Percentiles rank a stretch among this genome's conserved stretches.
phyloP scores from a whole-genome alignment of 23 red algal species.

The Gracilaria caudata region DNA sequence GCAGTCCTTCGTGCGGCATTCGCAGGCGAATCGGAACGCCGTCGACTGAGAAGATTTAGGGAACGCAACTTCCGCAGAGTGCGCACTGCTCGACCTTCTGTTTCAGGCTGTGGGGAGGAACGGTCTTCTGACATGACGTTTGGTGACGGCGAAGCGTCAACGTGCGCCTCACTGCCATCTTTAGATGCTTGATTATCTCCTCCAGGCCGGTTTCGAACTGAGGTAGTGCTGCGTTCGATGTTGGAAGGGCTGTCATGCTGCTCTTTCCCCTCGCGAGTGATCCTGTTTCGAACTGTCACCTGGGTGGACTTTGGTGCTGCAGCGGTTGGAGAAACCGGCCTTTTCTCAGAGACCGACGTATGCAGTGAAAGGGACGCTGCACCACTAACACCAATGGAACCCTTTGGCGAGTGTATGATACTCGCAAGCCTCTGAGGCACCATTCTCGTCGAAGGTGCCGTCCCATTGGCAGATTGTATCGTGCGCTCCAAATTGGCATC shows the following conservation, averaged over 20 bases:
- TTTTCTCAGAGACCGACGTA: no score
- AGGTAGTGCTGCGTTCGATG: background rate
- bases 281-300: no score
- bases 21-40: background rate
- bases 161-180: background rate
- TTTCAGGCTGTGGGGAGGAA: background rate
- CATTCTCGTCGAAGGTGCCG: no score
- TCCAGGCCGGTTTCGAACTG: background rate
- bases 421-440: no score
- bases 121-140: background rate
- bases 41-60: background rate
- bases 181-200: background rate
- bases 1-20: background rate
- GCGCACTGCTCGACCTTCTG: background rate
- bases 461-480: no score
- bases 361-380: no score
- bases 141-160: background rate
- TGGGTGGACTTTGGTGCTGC: no score
- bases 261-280: background rate
- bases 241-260: background rate
- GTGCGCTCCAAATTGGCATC: no score
- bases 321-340: no score
- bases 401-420: no score
- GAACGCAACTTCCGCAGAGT: background rate
- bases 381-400: no score